Evolutionary conservation across 768 basidiomycete genomes (phyloP).

Genomic region (Pleurotus giganteus): DNA sequence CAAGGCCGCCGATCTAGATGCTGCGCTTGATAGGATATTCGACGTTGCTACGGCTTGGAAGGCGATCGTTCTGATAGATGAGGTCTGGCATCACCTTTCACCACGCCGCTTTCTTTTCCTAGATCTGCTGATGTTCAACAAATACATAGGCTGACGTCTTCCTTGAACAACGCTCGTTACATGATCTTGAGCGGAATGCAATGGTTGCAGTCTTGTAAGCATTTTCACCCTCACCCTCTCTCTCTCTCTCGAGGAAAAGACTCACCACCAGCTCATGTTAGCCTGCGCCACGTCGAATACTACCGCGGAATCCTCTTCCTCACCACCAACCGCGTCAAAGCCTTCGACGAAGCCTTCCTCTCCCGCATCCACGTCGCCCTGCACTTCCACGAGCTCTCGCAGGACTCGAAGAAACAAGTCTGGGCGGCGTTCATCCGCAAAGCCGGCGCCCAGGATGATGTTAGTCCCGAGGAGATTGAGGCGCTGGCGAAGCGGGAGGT

Average conservation of each 20-base stretch:
- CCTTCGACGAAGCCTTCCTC: constrained; percentile 69
- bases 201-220: constrained; percentile 62
- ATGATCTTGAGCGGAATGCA: constrained; percentile 64
- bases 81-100: constrained; percentile 23
- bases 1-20: constrained; percentile 39
- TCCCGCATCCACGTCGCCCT: constrained; percentile 67
- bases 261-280: constrained; percentile 23
- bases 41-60: constrained; percentile 61
- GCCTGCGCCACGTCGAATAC: constrained; percentile 56
- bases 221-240: constrained; percentile 10
- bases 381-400: constrained; percentile 57
- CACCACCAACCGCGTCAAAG: constrained; percentile 54
- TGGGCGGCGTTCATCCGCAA: constrained; percentile 62
- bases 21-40: constrained; percentile 42
- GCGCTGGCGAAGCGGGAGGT: constrained; percentile 48
- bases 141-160: constrained; percentile 57
- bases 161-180: constrained; percentile 64
- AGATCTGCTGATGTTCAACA: constrained; percentile 2
- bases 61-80: constrained; percentile 56
- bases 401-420: constrained; percentile 53
- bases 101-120: background rate
- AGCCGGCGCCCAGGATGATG: constrained; percentile 27
- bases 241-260: constrained; percentile 20
- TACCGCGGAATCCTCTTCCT: constrained; percentile 57
- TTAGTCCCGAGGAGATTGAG: constrained; percentile 41